Evolutionary conservation across 495 filamentous ascomycete genomes (phyloP), one percentile per base, ranked within the genome.

Genomic region (Cercophora sp.): DNA sequence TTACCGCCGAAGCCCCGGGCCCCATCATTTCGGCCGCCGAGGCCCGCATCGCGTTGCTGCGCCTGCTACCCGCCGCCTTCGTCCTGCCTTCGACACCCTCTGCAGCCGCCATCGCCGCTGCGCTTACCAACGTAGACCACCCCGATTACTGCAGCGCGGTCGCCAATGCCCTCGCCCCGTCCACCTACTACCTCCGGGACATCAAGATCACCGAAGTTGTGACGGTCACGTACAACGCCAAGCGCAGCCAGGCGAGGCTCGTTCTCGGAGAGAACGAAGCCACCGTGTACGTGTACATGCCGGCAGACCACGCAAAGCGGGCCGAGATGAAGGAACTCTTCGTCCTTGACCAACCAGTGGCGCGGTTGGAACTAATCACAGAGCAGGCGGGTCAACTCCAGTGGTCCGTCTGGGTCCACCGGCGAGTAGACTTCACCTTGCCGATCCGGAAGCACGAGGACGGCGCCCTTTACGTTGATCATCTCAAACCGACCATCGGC

Each of bases 201-300:
- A 61, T 64, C 40, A 62, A 60, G 18, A 39, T 70, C 9, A 70
- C 68, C 22, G 70, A 70, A 34, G 55, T 44, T 2, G 55, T 70
- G 6, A 68, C 63, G 0, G 47, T 70, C 31, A 59, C 54, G 18
- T 74, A 71, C 48, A 48, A 51, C 15, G 55, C 60, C 1, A 39
- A 49, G 16, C 27, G 54, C 15, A 63, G 55, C 22, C 56, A 72
- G n/a, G 60, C 76, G 27, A 55, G 62, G 29, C 64, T 67, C 13
- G 58, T 70, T 13, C 24, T 77, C 24, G 54, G 54, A 0, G 46
- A 59, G 3, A 37, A 29, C 8, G 48, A 31, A 0, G 41, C 60
- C 10, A 41, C 35, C 16, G 66, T 66, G 63, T 72, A 67, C 51
- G 51, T 73, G 6, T 68, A 62, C 58, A 36, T 73, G 19, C 48